Base-by-base conservation (phyloP, 2,329 filamentous ascomycete species). In the Hypocrella siamensis region DNA sequence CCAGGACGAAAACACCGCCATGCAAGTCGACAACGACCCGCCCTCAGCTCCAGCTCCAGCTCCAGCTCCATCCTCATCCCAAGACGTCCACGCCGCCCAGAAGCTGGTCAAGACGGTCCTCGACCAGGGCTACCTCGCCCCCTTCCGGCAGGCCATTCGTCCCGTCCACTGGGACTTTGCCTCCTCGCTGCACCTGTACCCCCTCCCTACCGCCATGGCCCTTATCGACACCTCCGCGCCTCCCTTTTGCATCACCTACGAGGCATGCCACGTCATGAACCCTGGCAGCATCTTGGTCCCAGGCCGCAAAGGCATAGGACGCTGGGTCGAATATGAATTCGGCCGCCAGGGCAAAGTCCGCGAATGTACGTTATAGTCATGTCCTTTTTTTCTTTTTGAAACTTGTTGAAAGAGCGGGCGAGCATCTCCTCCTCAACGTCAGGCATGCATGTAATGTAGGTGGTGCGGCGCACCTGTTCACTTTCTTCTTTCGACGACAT, bases 241-340 rank as follows among this genome's bases (percentile, higher is more conserved):
- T 11, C 68, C 84, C 0, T 98, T 93, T 47, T 79, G 79, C 33
- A 63, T 94, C 40, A 93, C 82, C 11, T 96, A 96, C 48, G 88
- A 93, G 54, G 88, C 86, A 0, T 96, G 90, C 48, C 82, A 90
- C 57, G 86, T 94, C 21, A 77, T 98, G 70, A 98, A 98, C 51
- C 86, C 90, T 0, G 84, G 85, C 5, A 66, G 69, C 30, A 54
- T 98, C 31, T 65, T 92, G 17, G 75, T 82, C 0, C 61, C 70
- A 1, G 78, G 76, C 1, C 66, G 75, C 32, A 70, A 73, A 40
- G 74, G 75, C 4, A 70, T 77, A 6, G 80, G 75, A 5, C 67
- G 76, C 39, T 96, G 90, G 88, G 66, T 88, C 2, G 90, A 96
- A 58, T 96, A 88, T 58, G 79, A 81, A 53, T 54, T 82, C 27